These are phyloP conservation scores for Collybia sordida DNA, from an alignment of 768 basidiomycete species.

Conservation along the genomic window DNA sequence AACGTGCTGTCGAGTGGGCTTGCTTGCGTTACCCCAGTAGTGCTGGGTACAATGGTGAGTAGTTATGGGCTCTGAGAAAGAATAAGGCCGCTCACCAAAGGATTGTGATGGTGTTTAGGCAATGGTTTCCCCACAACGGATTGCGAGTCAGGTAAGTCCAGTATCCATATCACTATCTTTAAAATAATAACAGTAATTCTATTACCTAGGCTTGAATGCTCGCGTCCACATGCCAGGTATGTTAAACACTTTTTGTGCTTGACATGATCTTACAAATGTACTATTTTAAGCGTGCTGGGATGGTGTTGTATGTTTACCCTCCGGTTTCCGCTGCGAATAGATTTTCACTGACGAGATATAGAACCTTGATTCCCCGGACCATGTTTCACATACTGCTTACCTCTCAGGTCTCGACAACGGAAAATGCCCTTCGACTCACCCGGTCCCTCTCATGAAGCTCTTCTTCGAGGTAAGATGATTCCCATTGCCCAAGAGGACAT, in stretches of 20 bases:
- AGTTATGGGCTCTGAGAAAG: constrained; percentile 1
- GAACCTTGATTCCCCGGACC: constrained; percentile 41
- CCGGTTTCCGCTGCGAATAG: neutral
- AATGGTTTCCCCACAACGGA: constrained; percentile 42
- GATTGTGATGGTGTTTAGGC: constrained; percentile 8
- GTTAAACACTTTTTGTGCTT: neutral
- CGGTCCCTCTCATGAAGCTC: constrained; percentile 37
- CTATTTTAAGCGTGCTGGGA: constrained; percentile 34
- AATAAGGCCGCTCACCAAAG: too few relatives aligned
- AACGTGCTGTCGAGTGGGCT: constrained; percentile 38
- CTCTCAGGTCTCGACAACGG: constrained; percentile 37
- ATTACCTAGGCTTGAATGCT: constrained; percentile 31
- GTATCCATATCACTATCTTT: neutral
- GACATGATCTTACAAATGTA: neutral
- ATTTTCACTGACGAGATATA: constrained; percentile 5
- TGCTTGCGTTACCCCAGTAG: constrained; percentile 38
- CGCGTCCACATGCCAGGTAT: constrained; percentile 34
- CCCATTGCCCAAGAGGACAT: neutral
- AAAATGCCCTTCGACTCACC: constrained; percentile 33
- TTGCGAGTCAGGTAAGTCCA: constrained; percentile 31
- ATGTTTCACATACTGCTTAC: constrained; percentile 32
- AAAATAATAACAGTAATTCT: neutral
- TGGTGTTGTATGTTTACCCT: constrained; percentile 27
- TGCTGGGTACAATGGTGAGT: constrained; percentile 25
- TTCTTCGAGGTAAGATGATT: constrained; percentile 30